Evolutionary conservation across 495 filamentous ascomycete species (phyloP), one percentile per base, ranked within the genome.

Genomic region (Tuber umbilicatum): DNA sequence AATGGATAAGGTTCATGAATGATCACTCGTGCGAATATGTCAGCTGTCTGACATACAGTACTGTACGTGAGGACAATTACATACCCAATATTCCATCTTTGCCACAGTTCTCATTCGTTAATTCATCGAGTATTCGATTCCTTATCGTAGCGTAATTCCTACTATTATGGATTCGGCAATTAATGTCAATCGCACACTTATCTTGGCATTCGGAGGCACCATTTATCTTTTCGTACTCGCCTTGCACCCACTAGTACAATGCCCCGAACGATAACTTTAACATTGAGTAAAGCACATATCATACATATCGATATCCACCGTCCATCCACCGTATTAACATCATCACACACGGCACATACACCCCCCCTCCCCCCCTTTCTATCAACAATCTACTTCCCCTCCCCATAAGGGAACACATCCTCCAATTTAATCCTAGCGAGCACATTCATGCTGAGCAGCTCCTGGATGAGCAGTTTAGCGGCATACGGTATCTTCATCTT

Each of bases 401-500:
- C 75, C 9, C 76, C 79, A 45, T 81, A 79, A 2, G 93, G 93
- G 83, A 98, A 98, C 85, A 97, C 90, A 82, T 98, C 95, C 82
- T 93, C 93, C 73, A 98, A 83, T 85, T 91, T 90, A 84, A 98
- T 84, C 72, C 89, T 86, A 68, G 94, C 92, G 73, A 93, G 91
- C 21, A 99, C 92, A 83, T 98, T 98, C 95, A 99, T 99, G 84
- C 93, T 96, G 83, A 96, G 87, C 81, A 99, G 83, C 84, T 99
- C 95, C 86, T 99, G 95, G 45, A 99, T 92, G 71, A 99, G 85
- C 81, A 99, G 84, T 87, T 99, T 99, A 4, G 96, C 96, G 7
- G 96, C 95, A 84, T 99, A 99, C n/a, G 95, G 95, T 85, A 99
- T 97, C 70, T 89, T 93, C 92, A 99, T 94, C 84, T 91, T 90